Evolutionary conservation across 805 yeast genomes (phyloP).

Genomic region (Kuraishia piskuri): DNA sequence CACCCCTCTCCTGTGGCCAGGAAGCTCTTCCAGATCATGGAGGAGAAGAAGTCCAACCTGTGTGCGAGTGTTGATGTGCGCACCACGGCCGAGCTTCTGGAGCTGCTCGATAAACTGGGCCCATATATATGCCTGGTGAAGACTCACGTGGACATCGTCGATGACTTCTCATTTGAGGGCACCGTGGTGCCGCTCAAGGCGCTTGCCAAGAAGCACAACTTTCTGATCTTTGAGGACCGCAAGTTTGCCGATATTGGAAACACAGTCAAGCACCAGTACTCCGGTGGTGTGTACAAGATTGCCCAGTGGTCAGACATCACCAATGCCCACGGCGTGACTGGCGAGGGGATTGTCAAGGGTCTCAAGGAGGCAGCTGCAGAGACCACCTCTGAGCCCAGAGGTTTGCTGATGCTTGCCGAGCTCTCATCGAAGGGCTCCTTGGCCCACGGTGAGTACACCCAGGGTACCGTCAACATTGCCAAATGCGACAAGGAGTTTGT

Average conservation of each 20-base stretch:
- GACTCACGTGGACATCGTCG: conserved; percentile 90
- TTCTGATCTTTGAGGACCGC: conserved; percentile 92
- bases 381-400: conserved; percentile 71
- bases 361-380: conserved; percentile 54
- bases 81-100: conserved; percentile 67
- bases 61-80: conserved; percentile 93
- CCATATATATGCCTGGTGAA: conserved; percentile 89
- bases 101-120: conserved; percentile 70
- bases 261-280: conserved; percentile 90
- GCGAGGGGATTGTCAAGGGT: conserved; percentile 87
- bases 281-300: conserved; percentile 82
- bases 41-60: conserved; percentile 71
- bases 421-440: conserved; percentile 88
- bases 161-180: conserved; percentile 76
- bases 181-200: conserved; percentile 69
- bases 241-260: conserved; percentile 98
- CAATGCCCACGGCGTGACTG: conserved; percentile 96
- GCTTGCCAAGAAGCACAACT: conserved; percentile 74
- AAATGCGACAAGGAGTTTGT: conserved; percentile 82
- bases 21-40: conserved; percentile 67
- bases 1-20: conserved; percentile 79
- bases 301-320: conserved; percentile 96
- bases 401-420: conserved; percentile 91
- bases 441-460: conserved; percentile 88
- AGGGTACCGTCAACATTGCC: conserved; percentile 79